phyloP scores from a whole-genome alignment of 352 stramenopile species.

The Stephanocyclus meneghinianus region DNA sequence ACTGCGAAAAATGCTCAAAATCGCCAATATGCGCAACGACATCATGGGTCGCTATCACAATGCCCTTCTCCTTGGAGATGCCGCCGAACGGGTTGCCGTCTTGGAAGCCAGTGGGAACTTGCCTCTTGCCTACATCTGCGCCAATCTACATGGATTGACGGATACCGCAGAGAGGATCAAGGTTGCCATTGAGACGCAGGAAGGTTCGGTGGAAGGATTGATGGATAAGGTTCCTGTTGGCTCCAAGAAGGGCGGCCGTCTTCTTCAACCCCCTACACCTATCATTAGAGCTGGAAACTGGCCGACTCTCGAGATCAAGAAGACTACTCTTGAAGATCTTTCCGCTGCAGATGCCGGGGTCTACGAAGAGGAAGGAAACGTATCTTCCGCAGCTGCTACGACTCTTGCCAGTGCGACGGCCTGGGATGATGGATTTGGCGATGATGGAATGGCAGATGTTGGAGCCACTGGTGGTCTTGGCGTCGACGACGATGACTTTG shows the following conservation, averaged over 20 bases:
- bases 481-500: conserved; percentile 79
- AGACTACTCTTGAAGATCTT: conserved; percentile 84
- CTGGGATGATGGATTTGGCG: conserved; percentile 65
- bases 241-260: conserved; percentile 75
- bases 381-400: conserved; percentile 43
- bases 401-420: conserved; percentile 17
- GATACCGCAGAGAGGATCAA: conserved; percentile 93
- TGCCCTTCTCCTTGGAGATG: conserved; percentile 95
- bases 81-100: conserved; percentile 91
- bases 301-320: conserved; percentile 93
- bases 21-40: conserved; percentile 95
- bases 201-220: conserved; percentile 78
- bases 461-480: conserved; percentile 83
- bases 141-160: conserved; percentile 91
- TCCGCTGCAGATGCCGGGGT: conserved; percentile 58
- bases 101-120: conserved; percentile 95
- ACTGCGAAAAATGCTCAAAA: conserved; percentile 99
- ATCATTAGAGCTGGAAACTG: conserved; percentile 96
- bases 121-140: conserved; percentile 93
- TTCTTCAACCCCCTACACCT: conserved; percentile 92
- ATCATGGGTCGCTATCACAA: conserved; percentile 99
- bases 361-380: conserved; percentile 59
- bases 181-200: conserved; percentile 89
- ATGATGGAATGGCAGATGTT: conserved; percentile 48
- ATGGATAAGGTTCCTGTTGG: conserved; percentile 61